Evolutionary conservation across 2,329 filamentous ascomycete species (phyloP), one percentile per base, ranked within the genome.

Genomic region (Fusarium cicatricum): DNA sequence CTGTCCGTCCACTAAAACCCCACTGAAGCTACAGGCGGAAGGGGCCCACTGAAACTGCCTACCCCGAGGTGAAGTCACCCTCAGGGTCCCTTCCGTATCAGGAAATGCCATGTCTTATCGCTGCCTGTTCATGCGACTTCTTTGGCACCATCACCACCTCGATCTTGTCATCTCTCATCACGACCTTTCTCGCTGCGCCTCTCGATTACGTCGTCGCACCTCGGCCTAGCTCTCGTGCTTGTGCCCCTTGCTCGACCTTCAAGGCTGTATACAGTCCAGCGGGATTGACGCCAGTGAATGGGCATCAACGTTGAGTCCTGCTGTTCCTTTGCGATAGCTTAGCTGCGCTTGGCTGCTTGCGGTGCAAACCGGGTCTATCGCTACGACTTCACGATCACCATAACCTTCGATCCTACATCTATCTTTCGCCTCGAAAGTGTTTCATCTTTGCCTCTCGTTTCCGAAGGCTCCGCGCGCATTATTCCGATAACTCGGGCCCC

Each of bases 41-140:
- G 46, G 50, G 34, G 19, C 45, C 45, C 45, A 26, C 31, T 29
- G 38, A 31, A 26, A 10, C 23, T 26, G 23, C 23, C 23, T 26
- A 17, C 38, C 38, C 38, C 23, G 38, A 16, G 34, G 44, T 39
- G 59, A 60, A 43, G 60, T 63, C 60, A 61, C 51, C 50, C 37
- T 49, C 48, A 52, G 55, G 55, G 51, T 60, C 55, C 54, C 59
- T 62, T 63, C 59, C 59, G 36, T 45, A 63, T 62, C 53, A 41
- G 60, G 59, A 52, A 48, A 48, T 60, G 55, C 55, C 55, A 57
- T 63, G 62, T 62, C 59, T 63, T 15, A 52, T 41, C 44, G 52
- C 46, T 51, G 49, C 39, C 50, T 45, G 45, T 33, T 26, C 36
- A 53, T 36, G 37, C 40, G 60, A 63, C 60, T 33, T 33, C 41